These are phyloP conservation scores for Datisca glomerata DNA, from an alignment of 306 rosid species.

Conservation along the genomic window DNA sequence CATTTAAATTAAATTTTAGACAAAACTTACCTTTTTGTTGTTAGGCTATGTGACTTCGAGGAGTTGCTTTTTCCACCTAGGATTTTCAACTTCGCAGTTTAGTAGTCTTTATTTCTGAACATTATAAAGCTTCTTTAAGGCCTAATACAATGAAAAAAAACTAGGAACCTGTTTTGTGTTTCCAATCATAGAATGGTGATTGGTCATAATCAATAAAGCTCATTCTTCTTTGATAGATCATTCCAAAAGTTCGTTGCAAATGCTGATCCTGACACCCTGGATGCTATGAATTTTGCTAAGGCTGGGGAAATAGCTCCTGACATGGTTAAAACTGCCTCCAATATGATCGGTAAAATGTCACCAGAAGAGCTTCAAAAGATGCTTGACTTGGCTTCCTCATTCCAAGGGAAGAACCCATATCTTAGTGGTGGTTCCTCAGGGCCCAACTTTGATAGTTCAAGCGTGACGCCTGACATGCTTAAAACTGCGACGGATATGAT, in stretches of 20 bases:
- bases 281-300: conserved; percentile 53
- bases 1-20: no score
- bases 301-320: conserved; percentile 57
- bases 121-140: not conserved
- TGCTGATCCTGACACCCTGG: conserved; percentile 53
- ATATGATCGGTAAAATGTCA: conserved; percentile 75
- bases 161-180: not conserved
- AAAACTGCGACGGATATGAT: conserved; percentile 79
- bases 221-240: conserved; percentile 30
- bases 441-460: conserved; percentile 28
- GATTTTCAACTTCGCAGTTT: no score
- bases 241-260: conserved; percentile 74
- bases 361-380: conserved; percentile 71
- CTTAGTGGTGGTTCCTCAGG: conserved; percentile 30
- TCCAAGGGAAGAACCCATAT: conserved; percentile 40
- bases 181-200: not conserved
- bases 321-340: conserved; percentile 70
- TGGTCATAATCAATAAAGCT: not conserved
- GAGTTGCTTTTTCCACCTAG: no score
- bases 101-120: no score
- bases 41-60: no score
- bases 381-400: conserved; percentile 77
- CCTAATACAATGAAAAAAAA: not conserved
- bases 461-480: conserved; percentile 70
- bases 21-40: no score